Conservation (phyloP, 768 basidiomycete genomes). For the Exsudoporus frostii region DNA sequence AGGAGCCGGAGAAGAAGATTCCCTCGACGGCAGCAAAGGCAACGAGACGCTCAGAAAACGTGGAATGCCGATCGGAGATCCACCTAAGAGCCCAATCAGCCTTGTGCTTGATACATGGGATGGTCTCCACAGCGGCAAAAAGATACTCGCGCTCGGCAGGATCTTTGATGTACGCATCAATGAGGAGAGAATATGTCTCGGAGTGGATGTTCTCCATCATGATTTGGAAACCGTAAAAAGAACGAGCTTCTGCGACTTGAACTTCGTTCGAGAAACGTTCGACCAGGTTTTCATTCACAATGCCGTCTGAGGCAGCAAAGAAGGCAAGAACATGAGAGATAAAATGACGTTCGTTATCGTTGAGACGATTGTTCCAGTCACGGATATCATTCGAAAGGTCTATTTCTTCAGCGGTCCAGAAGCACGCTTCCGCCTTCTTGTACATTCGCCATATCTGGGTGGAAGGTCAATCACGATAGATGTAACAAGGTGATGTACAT, state of each 20-base stretch:
- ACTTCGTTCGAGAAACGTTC: constrained; percentile 92
- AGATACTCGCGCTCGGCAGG: constrained; percentile 66
- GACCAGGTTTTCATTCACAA: constrained; percentile 92
- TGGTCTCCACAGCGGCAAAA: constrained; percentile 89
- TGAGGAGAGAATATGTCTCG: constrained; percentile 92
- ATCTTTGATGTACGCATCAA: constrained; percentile 91
- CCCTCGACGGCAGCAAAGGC: constrained; percentile 97
- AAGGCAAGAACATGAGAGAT: constrained; percentile 90
- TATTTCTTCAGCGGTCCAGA: constrained; percentile 92
- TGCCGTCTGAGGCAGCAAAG: constrained; percentile 92
- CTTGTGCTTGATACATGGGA: constrained; percentile 87
- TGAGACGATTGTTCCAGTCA: constrained; percentile 83
- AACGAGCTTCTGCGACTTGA: constrained; percentile 86
- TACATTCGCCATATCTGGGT: constrained; percentile 89
- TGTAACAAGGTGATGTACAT: constrained; percentile 18
- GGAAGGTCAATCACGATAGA: neutral
- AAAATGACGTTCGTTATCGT: constrained; percentile 77
- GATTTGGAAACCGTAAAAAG: constrained; percentile 96
- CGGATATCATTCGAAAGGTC: constrained; percentile 80
- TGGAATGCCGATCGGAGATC: constrained; percentile 77
- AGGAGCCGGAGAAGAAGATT: constrained; percentile 92
- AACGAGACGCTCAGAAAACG: constrained; percentile 86
- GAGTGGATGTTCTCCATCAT: constrained; percentile 99
- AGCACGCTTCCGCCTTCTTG: constrained; percentile 89
- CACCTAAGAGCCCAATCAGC: constrained; percentile 92